Conservation (phyloP, 1,284 basidiomycete genomes). For the Microbotryum lychnidis-dioicae region DNA sequence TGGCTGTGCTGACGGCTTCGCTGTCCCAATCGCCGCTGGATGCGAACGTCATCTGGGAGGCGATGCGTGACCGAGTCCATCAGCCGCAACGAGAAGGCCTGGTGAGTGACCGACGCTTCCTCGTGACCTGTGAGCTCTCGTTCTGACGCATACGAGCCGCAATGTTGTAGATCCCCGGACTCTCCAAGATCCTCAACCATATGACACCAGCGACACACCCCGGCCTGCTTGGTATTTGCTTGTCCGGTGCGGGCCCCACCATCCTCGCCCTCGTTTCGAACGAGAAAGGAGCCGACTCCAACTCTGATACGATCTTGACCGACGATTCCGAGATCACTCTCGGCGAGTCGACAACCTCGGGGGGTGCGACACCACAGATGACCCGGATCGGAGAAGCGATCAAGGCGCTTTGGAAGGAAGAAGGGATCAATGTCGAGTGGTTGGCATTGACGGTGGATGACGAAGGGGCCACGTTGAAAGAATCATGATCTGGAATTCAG, state of each 20-base stretch:
- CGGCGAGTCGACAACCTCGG: background rate
- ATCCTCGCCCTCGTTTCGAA: constrained; percentile 74
- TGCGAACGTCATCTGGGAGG: constrained; percentile 90
- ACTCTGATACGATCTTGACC: constrained; percentile 6
- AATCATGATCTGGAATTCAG: constrained; percentile 3
- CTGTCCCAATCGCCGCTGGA: constrained; percentile 85
- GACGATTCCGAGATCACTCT: constrained; percentile 19
- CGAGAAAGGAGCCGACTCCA: constrained; percentile 1
- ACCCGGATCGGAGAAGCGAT: constrained; percentile 66
- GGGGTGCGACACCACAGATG: constrained; percentile 18
- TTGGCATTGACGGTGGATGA: constrained; percentile 43
- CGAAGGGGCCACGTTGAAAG: constrained; percentile 34
- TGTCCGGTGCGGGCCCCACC: constrained; percentile 95
- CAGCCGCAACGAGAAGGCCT: constrained; percentile 89
- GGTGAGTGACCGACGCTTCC: constrained; percentile 45
- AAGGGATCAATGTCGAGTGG: constrained; percentile 61
- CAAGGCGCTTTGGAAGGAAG: constrained; percentile 59
- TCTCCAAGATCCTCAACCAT: constrained; percentile 77
- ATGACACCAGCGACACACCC: constrained; percentile 85
- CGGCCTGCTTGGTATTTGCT: constrained; percentile 89
- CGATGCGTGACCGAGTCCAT: constrained; percentile 97
- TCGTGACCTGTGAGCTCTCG: constrained; percentile 4
- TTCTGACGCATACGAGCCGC: background rate
- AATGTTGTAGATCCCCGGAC: constrained; percentile 71
- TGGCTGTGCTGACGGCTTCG: constrained; percentile 96